phyloP scores from a whole-genome alignment of 164 flowering plant species.

The Piper longum region DNA sequence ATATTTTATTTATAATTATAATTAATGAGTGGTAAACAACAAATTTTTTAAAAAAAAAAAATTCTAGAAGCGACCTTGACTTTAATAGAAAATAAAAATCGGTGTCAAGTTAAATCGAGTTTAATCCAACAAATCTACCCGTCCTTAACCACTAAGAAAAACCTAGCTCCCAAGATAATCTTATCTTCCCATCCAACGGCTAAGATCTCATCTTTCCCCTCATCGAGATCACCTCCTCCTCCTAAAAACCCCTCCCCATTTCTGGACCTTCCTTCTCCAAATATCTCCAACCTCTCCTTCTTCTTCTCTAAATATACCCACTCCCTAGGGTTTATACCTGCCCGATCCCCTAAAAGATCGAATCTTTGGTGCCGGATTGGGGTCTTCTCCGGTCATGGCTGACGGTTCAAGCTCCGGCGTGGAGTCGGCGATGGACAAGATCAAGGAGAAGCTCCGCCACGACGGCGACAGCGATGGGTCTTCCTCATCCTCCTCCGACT shows the following conservation, averaged over 20 bases:
- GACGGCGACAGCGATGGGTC: constrained; percentile 1
- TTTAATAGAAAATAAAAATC: too few relatives aligned
- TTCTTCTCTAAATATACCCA: too few relatives aligned
- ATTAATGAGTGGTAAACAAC: too few relatives aligned
- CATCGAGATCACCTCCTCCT: neutral
- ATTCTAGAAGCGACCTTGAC: too few relatives aligned
- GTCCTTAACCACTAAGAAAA: too few relatives aligned
- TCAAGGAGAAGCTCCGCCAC: constrained; percentile 36
- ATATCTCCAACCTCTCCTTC: neutral
- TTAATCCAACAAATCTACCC: too few relatives aligned
- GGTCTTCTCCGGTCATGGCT: constrained; percentile 1
- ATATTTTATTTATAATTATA: too few relatives aligned
- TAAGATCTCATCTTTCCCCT: neutral
- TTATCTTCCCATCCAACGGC: neutral
- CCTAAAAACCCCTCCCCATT: neutral
- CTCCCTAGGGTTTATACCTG: too few relatives aligned
- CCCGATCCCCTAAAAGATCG: too few relatives aligned
- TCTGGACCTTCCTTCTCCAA: neutral
- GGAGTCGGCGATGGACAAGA: constrained; percentile 50
- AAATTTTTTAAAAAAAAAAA: too few relatives aligned
- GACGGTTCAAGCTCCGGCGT: constrained; percentile 13
- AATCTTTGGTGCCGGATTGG: neutral
- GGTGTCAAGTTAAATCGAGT: too few relatives aligned
- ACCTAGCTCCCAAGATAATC: too few relatives aligned
- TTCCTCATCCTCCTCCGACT: constrained; percentile 27